Evolutionary conservation across 169 alveolate species (phyloP), one percentile per base, ranked within the genome.

Genomic region (Plasmodium knowlesi): DNA sequence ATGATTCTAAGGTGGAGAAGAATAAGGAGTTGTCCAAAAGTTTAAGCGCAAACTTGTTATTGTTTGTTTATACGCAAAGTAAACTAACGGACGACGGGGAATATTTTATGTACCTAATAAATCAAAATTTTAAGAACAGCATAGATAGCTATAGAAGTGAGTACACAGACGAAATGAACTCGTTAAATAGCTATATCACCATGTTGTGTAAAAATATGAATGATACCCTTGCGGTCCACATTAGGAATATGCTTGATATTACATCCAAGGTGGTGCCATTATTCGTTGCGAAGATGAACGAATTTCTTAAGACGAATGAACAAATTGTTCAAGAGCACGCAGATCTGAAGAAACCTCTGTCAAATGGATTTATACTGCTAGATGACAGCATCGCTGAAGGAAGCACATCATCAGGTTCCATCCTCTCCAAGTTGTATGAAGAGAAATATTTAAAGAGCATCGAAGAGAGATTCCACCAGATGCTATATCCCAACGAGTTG

Each of bases 1-100:
- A 91, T 28, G 95, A 91, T 91, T 91, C 95, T 9, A 91, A 91
- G 78, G 76, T 91, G 34, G 95, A 80, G 37, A 91, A 91, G 78
- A 78, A 91, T 46, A 81, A 81, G 28, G 81, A 70, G 6, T 4
- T 80, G 32, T 91, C 95, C 41, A 78, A 80, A 81, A 67, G 3
- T 0, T 81, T 91, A 12, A 50, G 92, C 74, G 53, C 95, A 1
- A 82, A 91, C 43, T 32, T 91, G 37, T 71, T 91, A 8, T 37
- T 82, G 28, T 91, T 81, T 82, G 71, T 91, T 9, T 82, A 91
- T 57, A 5, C 82, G n/a, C 95, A 91, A 61, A 91, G 95, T 41
- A 91, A 91, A 30, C 41, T 91, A 81, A 71, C n/a, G 12, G 95
- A 91, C n/a, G 95, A 91, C 32, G 50, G 92, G 70, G 92, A 91